Evolutionary conservation across 2,329 filamentous ascomycete species (phyloP), one percentile per base, ranked within the genome.

Genomic region (Colletotrichum sp.): DNA sequence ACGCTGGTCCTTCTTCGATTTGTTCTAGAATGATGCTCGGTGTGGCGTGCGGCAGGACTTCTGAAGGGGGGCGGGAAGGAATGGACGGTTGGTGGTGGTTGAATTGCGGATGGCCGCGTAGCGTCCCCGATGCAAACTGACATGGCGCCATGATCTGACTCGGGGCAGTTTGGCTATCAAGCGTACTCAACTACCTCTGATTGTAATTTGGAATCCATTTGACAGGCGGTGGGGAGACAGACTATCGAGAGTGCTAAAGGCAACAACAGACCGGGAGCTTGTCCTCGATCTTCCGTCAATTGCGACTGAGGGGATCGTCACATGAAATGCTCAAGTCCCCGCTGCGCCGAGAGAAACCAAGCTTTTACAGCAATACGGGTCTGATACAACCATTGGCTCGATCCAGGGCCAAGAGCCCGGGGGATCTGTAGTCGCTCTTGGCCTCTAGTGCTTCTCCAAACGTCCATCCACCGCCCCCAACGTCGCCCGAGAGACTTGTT

Each of bases 341-440:
- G 39, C 16, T 24, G 34, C 32, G 70, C 73, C 70, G 70, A 76
- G 73, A 68, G 9, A 72, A 68, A 68, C 44, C 70, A 76, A 73
- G 73, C 72, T 72, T 72, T 44, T 62, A 26, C 44, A 15, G 21
- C 24, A 16, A 34, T 16, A 24, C 30, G 30, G 36, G 30, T 49
- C n/a, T 16, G 12, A 26, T n/a, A 9, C 28, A n/a, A n/a, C 36
- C 21, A 72, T 75, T 72, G 72, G 72, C 30, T 32, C 32, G 30
- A 62, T 36, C 24, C 4, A 62, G 15, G 26, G 36, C 72, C 55
- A 67, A 75, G 72, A 60, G 34, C 18, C 21, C n/a, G 39, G 16
- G 13, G 8, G 32, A 66, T 66, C 34, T 57, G 26, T 65, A 57
- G 68, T 21, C 28, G 68, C 49, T 55, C 68, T 36, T 71, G 36